Evolutionary conservation across 2,329 filamentous ascomycete genomes (phyloP), one percentile per base, ranked within the genome.

Genomic region (Blastomyces gilchristii): DNA sequence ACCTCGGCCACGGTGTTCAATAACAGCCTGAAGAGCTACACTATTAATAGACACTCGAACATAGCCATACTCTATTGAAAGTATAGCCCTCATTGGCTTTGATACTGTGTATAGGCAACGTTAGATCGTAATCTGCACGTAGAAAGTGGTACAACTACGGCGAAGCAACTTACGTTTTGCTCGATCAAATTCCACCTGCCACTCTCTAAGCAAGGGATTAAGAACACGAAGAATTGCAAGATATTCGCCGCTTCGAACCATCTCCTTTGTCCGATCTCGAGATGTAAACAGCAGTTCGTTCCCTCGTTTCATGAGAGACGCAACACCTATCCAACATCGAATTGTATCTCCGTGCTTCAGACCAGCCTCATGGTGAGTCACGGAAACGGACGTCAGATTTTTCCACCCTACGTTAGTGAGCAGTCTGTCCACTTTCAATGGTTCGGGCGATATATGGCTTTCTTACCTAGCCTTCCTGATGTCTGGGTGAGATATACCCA

Each of bases 221-320:
- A 94, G 91, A 56, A 88, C 84, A 63, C 87, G 84, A 22, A 96
- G 81, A n/a, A 90, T 80, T 61, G 84, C 83, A 57, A 89, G 86
- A 72, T 96, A 96, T 65, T 85, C 84, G 37, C 89, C 90, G 58
- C 84, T 89, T 70, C 89, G 87, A 71, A 95, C 91, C 67, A 96
- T 86, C 50, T 89, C 86, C 9, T 89, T 88, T 0, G 91, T 96
- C 72, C 89, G 86, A 64, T 90, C 86, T 62, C 89, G 84, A 28
- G 90, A 92, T 43, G 85, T 83, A 76, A 96, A 96, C 7, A 96
- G 80, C 68, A 86, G 85, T 70, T 92, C 85, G 69, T 96, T 96
- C 41, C 89, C 90, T 67, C 86, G 80, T 69, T 94, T 87, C 88
- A 96, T 94, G 62, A 90, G 83, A 66, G 89, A 87, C 69, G 90